These are phyloP conservation scores for Pythium myriotylum DNA, from an alignment of 352 stramenopile genomes.

Conservation along the genomic window DNA sequence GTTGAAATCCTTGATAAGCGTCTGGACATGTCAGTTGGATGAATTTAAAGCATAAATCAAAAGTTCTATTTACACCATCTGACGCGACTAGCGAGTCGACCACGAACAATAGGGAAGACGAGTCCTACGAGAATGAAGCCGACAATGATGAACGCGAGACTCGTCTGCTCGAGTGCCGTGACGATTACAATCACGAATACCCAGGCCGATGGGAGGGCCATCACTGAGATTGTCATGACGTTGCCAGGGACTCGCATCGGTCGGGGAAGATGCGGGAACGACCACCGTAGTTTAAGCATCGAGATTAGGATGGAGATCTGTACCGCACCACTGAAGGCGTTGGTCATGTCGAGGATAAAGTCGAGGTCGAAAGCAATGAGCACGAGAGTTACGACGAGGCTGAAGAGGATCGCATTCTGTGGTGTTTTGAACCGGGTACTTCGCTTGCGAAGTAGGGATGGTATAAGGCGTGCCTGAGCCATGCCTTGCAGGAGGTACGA, in stretches of 20 bases:
- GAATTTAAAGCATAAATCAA: not conserved
- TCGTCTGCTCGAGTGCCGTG: not conserved
- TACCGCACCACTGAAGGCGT: not conserved
- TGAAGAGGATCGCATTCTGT: no score
- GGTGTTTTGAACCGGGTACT: conserved; percentile 9
- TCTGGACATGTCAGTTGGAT: no score
- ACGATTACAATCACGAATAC: not conserved
- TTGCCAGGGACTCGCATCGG: conserved; percentile 5
- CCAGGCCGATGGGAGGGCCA: not conserved
- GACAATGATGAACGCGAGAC: not conserved
- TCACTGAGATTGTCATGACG: not conserved
- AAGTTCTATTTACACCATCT: not conserved
- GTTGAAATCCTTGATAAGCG: no score
- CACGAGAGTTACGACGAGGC: no score
- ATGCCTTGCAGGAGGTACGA: conserved; percentile 64
- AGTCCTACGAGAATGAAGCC: not conserved
- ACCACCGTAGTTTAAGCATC: conserved; percentile 5
- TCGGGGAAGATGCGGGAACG: conserved; percentile 5
- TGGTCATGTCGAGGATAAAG: conserved; percentile 30
- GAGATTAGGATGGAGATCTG: not conserved
- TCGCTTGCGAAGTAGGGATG: conserved; percentile 60
- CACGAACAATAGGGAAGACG: not conserved
- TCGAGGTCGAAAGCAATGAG: conserved; percentile 35
- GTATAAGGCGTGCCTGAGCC: conserved; percentile 66
- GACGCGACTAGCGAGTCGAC: not conserved